Percentiles rank a stretch among this genome's conserved stretches.
Conservation (phyloP, 2,329 filamentous ascomycete species). For the Penicillium crustosum region DNA sequence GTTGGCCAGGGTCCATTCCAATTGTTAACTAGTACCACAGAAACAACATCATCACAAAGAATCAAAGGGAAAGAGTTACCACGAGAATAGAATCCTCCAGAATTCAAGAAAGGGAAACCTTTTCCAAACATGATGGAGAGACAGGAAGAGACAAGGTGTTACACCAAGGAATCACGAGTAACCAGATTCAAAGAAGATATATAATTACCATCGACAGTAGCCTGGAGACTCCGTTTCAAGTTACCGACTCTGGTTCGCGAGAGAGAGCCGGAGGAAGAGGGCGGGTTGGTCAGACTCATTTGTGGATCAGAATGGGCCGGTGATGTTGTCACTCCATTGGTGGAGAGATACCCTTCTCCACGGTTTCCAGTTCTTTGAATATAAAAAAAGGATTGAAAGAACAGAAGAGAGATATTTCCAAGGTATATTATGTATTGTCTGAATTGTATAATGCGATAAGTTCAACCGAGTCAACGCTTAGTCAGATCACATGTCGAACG, state of each 20-base stretch:
- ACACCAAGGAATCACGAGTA: slow-evolving; percentile 10
- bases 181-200: slow-evolving; percentile 16
- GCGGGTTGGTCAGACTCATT: slow-evolving; percentile 47
- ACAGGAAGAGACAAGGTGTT: not conserved
- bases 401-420: not conserved
- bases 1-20: slow-evolving; percentile 13
- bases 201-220: slow-evolving; percentile 49
- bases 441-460: slow-evolving; percentile 6
- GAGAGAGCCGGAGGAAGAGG: slow-evolving; percentile 42
- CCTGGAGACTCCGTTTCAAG: slow-evolving; percentile 46
- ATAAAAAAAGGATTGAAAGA: not conserved
- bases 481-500: slow-evolving; percentile 6
- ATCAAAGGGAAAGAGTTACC: slow-evolving; percentile 35
- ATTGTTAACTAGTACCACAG: slow-evolving; percentile 3
- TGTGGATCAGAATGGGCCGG: slow-evolving; percentile 8
- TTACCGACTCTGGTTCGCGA: slow-evolving; percentile 38
- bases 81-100: slow-evolving; percentile 43
- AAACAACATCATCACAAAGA: slow-evolving; percentile 2
- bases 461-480: slow-evolving; percentile 7
- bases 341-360: slow-evolving; percentile 5
- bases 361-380: not conserved
- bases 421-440: not conserved
- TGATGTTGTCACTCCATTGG: slow-evolving; percentile 9
- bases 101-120: slow-evolving; percentile 40
- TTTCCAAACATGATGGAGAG: slow-evolving; percentile 41